Evolutionary conservation across 2,329 filamentous ascomycete genomes (phyloP).

Genomic region (Penicillium expansum): DNA sequence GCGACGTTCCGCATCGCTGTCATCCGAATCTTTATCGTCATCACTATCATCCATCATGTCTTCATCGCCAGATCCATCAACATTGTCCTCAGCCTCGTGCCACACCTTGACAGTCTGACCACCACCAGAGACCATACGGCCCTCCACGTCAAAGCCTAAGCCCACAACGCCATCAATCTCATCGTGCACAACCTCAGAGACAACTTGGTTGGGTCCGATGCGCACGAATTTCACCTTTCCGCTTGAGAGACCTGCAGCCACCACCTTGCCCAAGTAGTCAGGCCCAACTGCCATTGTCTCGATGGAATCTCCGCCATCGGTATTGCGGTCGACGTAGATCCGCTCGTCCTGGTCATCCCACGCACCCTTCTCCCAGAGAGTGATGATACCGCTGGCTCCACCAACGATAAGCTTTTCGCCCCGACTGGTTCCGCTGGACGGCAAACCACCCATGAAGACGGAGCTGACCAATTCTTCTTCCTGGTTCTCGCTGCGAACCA

Average conservation of each 20-base stretch:
- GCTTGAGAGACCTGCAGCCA: conserved; percentile 78
- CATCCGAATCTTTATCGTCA: conserved; percentile 42
- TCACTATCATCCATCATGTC: conserved; percentile 46
- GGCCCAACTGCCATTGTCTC: conserved; percentile 75
- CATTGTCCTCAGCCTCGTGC: conserved; percentile 65
- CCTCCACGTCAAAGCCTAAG: conserved; percentile 78
- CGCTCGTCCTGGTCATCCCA: conserved; percentile 96
- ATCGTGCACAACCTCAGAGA: conserved; percentile 69
- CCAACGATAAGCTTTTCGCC: conserved; percentile 75
- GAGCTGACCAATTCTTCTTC: conserved; percentile 89
- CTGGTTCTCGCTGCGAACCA: conserved; percentile 89
- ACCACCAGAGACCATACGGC: conserved; percentile 85
- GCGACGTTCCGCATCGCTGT: conserved; percentile 48
- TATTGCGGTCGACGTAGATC: conserved; percentile 66
- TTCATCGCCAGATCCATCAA: conserved; percentile 45
- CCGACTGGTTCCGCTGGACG: conserved; percentile 63
- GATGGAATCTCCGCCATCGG: conserved; percentile 70
- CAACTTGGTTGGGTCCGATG: conserved; percentile 69
- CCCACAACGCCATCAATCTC: conserved; percentile 82
- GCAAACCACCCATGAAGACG: conserved; percentile 72
- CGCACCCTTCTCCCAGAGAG: conserved; percentile 87
- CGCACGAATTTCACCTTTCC: conserved; percentile 75
- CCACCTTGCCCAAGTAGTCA: conserved; percentile 63
- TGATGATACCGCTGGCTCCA: conserved; percentile 76
- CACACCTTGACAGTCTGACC: conserved; percentile 86